Evolutionary conservation across 768 basidiomycete species (phyloP).

Genomic region (Lenzites betulinus): DNA sequence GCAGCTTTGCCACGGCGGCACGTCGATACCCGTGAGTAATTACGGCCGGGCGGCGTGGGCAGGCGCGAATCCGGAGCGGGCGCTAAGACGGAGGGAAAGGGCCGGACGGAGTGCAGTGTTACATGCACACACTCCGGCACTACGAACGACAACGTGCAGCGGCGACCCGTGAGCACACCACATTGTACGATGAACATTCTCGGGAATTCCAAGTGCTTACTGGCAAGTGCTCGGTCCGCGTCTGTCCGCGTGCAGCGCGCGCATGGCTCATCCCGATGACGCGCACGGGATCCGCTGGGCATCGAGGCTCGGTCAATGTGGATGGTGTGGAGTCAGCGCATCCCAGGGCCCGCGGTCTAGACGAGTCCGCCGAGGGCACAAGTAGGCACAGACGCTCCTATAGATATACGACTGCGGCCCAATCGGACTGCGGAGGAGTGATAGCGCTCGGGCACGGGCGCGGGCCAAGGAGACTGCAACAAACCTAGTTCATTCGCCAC

Average conservation of each 20-base stretch:
- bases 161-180: too few relatives aligned
- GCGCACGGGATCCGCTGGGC: neutral
- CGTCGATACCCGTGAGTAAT: too few relatives aligned
- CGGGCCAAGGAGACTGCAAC: neutral
- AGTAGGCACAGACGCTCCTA: neutral
- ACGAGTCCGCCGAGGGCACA: neutral
- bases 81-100: neutral
- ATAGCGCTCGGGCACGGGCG: neutral
- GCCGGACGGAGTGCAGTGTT: neutral
- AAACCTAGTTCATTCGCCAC: neutral
- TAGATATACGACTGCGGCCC: neutral
- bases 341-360: conserved; percentile 5
- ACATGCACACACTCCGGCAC: too few relatives aligned
- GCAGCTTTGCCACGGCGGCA: neutral
- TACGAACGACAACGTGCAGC: neutral
- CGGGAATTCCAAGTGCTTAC: too few relatives aligned
- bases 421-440: neutral
- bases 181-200: too few relatives aligned
- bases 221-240: too few relatives aligned
- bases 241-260: neutral
- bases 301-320: neutral
- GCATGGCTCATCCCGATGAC: conserved; percentile 1
- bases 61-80: too few relatives aligned
- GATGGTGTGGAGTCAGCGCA: conserved; percentile 6
- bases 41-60: too few relatives aligned